Evolutionary conservation across 2,329 filamentous ascomycete genomes (phyloP).

Genomic region (Fusarium succisae): DNA sequence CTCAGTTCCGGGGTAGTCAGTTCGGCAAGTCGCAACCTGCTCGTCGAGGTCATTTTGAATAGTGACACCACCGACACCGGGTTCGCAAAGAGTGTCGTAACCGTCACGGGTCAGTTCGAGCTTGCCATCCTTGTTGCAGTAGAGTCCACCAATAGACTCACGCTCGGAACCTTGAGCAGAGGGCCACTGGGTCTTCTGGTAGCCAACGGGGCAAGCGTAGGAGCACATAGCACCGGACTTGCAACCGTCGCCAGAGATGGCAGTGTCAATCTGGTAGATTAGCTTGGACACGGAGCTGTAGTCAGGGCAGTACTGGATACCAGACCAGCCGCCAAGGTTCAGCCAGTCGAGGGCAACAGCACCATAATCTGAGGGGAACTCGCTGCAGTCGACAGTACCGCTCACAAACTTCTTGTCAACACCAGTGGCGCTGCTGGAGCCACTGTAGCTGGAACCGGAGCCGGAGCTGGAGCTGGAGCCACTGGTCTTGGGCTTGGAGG

Average conservation of each 20-base stretch:
- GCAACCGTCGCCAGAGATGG: conserved; percentile 69
- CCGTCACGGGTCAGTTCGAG: conserved; percentile 78
- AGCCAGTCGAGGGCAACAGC: conserved; percentile 76
- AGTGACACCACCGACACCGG: conserved; percentile 74
- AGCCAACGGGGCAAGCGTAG: conserved; percentile 90
- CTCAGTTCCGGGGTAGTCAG: conserved; percentile 95
- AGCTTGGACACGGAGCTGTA: conserved; percentile 59
- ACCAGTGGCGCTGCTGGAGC: conserved; percentile 54
- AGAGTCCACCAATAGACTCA: conserved; percentile 88
- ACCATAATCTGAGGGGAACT: conserved; percentile 85
- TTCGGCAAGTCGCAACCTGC: conserved; percentile 84
- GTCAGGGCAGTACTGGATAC: conserved; percentile 73
- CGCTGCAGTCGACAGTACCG: conserved; percentile 73
- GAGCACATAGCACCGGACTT: conserved; percentile 78
- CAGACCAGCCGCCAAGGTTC: conserved; percentile 77
- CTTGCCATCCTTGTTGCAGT: conserved; percentile 77
- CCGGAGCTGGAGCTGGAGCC: conserved; percentile 35
- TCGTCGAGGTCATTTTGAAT: conserved; percentile 78
- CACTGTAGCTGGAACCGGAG: conserved; percentile 39
- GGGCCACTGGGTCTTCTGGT: conserved; percentile 94
- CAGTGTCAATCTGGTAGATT: conserved; percentile 74
- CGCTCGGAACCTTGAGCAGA: conserved; percentile 76
- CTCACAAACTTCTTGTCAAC: conserved; percentile 77
- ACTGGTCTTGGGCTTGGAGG: conserved; percentile 29
- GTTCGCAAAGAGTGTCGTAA: conserved; percentile 77